These are phyloP conservation scores for Aspergillus sp. DNA, from an alignment of 2,329 filamentous ascomycete species.

Conservation along the genomic window DNA sequence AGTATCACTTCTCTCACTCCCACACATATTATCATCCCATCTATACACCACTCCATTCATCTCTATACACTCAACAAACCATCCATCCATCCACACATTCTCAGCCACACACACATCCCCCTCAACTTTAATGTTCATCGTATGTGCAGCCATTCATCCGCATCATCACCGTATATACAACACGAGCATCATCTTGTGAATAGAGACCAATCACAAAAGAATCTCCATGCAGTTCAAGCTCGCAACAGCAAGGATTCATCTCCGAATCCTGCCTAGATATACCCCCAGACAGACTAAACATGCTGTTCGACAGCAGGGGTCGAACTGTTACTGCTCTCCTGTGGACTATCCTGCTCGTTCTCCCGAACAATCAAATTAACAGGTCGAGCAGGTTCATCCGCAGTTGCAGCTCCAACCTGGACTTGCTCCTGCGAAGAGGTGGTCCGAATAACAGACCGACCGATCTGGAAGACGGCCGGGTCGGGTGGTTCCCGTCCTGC, in stretches of 20 bases:
- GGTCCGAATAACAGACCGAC: constrained; percentile 27
- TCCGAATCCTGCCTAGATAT: neutral
- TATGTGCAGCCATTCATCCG: too few relatives aligned
- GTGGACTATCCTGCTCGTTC: neutral
- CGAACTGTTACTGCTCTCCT: neutral
- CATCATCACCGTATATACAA: too few relatives aligned
- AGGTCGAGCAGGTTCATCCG: constrained; percentile 37
- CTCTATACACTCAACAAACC: too few relatives aligned
- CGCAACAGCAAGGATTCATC: neutral
- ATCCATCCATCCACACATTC: too few relatives aligned
- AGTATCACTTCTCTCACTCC: too few relatives aligned
- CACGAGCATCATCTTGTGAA: too few relatives aligned
- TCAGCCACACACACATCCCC: too few relatives aligned
- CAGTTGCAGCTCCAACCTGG: constrained; percentile 24
- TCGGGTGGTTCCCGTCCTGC: constrained; percentile 17
- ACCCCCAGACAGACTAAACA: neutral
- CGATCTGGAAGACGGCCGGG: constrained; percentile 31
- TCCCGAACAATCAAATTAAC: constrained; percentile 31
- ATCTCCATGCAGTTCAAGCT: neutral
- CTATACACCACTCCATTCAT: too few relatives aligned
- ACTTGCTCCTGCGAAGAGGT: constrained; percentile 20
- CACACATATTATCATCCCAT: too few relatives aligned
- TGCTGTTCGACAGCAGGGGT: neutral
- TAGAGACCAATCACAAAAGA: too few relatives aligned
- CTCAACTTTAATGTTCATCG: too few relatives aligned